A percentile compares a stretch with the other conserved stretches of the same genome.
phyloP scores from a whole-genome alignment of 495 filamentous ascomycete species.

The Hypoxylon perforatum region DNA sequence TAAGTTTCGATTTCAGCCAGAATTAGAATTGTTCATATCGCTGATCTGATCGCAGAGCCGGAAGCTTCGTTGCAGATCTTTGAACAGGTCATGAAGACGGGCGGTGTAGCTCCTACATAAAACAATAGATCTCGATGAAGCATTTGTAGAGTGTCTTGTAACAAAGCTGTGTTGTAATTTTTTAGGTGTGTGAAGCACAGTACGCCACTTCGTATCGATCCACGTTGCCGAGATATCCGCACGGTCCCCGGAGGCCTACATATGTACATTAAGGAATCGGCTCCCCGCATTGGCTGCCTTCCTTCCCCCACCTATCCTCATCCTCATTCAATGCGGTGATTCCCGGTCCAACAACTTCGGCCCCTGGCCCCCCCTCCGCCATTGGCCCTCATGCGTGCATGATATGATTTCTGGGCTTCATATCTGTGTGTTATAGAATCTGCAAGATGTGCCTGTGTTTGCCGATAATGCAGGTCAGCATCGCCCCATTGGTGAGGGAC shows the following conservation, averaged over 20 bases:
- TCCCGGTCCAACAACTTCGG: no score
- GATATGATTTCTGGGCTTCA: no score
- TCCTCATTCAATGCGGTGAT: no score
- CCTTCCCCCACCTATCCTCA: not conserved
- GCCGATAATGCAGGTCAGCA: not conserved
- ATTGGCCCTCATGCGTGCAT: no score
- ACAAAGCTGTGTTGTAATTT: no score
- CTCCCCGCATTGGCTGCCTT: not conserved
- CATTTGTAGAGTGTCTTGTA: no score
- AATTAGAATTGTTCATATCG: not conserved
- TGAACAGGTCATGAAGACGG: conserved; percentile 59
- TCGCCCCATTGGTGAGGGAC: not conserved
- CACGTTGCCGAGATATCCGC: not conserved
- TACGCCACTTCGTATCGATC: not conserved
- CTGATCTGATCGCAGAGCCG: conserved; percentile 46
- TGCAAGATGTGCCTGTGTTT: not conserved
- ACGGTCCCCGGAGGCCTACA: not conserved
- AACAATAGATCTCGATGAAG: not conserved
- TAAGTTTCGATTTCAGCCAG: conserved; percentile 29
- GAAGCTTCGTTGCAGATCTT: conserved; percentile 62
- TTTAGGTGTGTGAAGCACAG: not conserved
- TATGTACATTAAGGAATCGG: no score
- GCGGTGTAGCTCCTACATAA: conserved; percentile 24
- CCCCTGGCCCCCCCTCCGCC: no score
- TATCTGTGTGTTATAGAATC: not conserved